These are phyloP conservation scores for Penicillium paneum DNA, from an alignment of 2,329 filamentous ascomycete species.

Conservation along the genomic window DNA sequence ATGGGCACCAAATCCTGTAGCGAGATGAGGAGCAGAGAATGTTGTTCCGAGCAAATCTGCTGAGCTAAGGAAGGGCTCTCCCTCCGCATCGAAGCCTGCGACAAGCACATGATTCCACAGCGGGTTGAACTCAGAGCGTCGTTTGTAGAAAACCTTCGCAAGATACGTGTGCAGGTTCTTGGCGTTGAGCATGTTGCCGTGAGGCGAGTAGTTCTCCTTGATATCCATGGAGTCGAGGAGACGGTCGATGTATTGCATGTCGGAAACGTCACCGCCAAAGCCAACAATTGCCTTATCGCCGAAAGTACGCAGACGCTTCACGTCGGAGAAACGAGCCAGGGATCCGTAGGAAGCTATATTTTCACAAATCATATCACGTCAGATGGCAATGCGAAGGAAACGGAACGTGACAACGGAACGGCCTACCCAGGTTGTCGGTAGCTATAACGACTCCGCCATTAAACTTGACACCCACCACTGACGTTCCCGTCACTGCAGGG, in stretches of 20 bases:
- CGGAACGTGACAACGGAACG: background rate
- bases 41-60: constrained; percentile 92
- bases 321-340: constrained; percentile 90
- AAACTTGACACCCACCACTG: constrained; percentile 92
- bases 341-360: constrained; percentile 87
- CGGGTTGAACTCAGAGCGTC: constrained; percentile 92
- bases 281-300: constrained; percentile 80
- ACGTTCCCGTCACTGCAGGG: constrained; percentile 93
- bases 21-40: constrained; percentile 80
- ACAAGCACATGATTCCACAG: constrained; percentile 96
- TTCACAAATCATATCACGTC: constrained; percentile 7
- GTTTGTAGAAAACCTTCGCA: constrained; percentile 91
- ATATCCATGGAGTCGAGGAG: constrained; percentile 83
- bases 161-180: constrained; percentile 97
- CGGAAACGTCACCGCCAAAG: constrained; percentile 94
- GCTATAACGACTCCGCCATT: constrained; percentile 95
- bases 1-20: constrained; percentile 90
- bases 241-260: constrained; percentile 98
- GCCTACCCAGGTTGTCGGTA: constrained; percentile 87
- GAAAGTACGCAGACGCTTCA: constrained; percentile 91
- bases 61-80: constrained; percentile 82
- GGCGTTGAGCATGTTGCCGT: constrained; percentile 66
- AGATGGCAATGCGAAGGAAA: background rate
- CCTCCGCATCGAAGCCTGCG: constrained; percentile 76
- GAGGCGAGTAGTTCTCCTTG: constrained; percentile 74